Base-by-base conservation (phyloP, 768 basidiomycete genomes). In the Mycena polygramma region DNA sequence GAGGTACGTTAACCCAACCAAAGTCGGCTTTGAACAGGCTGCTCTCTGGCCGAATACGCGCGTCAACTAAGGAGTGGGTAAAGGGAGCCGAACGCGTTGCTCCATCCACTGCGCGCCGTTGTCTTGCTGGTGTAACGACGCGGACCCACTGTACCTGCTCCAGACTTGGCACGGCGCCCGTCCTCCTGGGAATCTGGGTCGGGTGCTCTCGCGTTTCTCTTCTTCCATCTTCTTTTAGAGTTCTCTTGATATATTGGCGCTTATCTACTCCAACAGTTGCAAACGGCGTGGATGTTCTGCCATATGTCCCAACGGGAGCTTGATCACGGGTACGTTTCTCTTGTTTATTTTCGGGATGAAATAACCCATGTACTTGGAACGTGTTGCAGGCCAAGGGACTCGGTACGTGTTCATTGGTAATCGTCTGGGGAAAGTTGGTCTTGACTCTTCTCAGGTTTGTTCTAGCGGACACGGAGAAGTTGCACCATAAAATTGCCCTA, bases 281-380 rank as follows among this genome's bases (percentile, higher is more conserved):
- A 92, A 89, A 76, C 88, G 92, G 49, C 83, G 92, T 73, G 92
- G 92, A 36, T 94, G 92, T 75, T 88, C 90, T 7, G 90, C 90
- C 14, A 94, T 94, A 63, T 94, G 93, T 79, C 92, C 92, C 4
- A 93, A 93, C 74, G 92, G 91, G 37, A 91, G 90, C 75, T 84
- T 94, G 46, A 88, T 91, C 17, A 93, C 92, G 1, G 92, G 69
- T 73, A 58, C 65, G 72, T 51, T 55, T 10, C 17, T 24, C 2
- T 26, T 43, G n/a, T 48, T 63, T 57, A 30, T 43, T 39, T 20
- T 36, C 30, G 30, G 30, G 30, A 30, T 30, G 30, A 6, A 30
- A 30, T 30, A 30, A 30, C 30, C 30, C 30, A 30, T 30, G 30
- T 30, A 30, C 30, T 30, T 30, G 30, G 30, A 30, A 30, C 30